Evolutionary conservation across 164 flowering plant genomes (phyloP), one percentile per base, ranked within the genome.

Genomic region (Dillenia turbinata): DNA sequence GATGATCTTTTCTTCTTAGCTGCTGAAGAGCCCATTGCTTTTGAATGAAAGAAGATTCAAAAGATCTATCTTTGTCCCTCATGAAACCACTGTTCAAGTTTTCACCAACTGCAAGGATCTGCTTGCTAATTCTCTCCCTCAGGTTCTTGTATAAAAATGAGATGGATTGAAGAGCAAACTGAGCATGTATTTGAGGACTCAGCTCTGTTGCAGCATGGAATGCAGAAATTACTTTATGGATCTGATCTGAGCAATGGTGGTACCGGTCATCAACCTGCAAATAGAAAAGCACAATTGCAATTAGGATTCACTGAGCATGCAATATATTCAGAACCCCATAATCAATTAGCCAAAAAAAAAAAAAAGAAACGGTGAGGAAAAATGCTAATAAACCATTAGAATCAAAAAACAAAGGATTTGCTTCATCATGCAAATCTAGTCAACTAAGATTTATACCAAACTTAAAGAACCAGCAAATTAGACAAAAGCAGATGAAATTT

Each of bases 1-100:
- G 97, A 58, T 83, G 85, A 44, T 88, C 97, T 64, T 83, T 85
- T 61, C 75, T 82, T 70, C 76, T 81, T 11, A 86, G 71, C 69
- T 89, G 93, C 78, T 89, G 95, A 33, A 94, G 75, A 56, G 90
- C 79, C 97, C 95, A 94, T 53, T 91, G 93, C 70, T 87, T 84
- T 63, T 86, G 84, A 15, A 91, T 67, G 69, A 85, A 84, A 9
- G 88, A 79, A 45, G 77, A 65, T 45, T 87, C 93, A 43, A 80
- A 70, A 47, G 78, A 73, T 58, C 62, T 71, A 15, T 82, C 85
- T 24, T 66, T 72, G 60, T 81, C 86, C 47, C 57, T 60, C 7
- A 57, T 4, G 44, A 61, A 44, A 54, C 60, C 65, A 24, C 63
- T 56, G 24, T 57, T 70, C 9, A 69, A 63, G 68, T 64, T 15